These are phyloP conservation scores for Rossbeevera mucosa DNA, from an alignment of 768 basidiomycete species.

Conservation along the genomic window DNA sequence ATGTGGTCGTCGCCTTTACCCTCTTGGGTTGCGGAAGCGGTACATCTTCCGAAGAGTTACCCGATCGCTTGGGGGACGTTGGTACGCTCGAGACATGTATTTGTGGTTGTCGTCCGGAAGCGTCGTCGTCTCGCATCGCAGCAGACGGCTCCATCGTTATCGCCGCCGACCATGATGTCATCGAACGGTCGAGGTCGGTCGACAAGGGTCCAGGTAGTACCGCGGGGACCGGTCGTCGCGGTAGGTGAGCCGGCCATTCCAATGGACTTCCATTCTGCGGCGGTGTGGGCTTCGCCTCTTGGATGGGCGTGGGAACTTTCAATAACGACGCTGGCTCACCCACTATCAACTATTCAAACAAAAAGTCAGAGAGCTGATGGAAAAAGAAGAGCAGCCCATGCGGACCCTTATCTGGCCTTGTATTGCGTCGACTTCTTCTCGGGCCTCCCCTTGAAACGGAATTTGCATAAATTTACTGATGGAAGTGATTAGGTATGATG, in stretches of 20 bases:
- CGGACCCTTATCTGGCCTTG: conserved; percentile 54
- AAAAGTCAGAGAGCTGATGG: conserved; percentile 38
- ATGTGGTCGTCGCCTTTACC: conserved; percentile 15
- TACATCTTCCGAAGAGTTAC: conserved; percentile 28
- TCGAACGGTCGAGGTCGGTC: conserved; percentile 12
- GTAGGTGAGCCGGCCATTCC: conserved; percentile 28
- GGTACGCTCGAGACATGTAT: neutral
- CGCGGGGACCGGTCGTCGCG: conserved; percentile 16
- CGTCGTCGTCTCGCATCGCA: conserved; percentile 14
- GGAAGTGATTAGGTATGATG: conserved; percentile 35
- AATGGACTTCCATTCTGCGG: conserved; percentile 13
- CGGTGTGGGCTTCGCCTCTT: conserved; percentile 6
- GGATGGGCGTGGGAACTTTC: conserved; percentile 9
- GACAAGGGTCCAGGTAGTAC: conserved; percentile 9
- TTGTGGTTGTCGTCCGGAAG: neutral
- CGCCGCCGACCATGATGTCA: conserved; percentile 7
- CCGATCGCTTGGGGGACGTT: conserved; percentile 24
- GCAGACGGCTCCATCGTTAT: conserved; percentile 6
- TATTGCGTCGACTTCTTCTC: conserved; percentile 29
- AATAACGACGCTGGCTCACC: conserved; percentile 16
- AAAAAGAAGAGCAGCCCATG: conserved; percentile 38
- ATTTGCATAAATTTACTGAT: conserved; percentile 31
- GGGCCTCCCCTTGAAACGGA: conserved; percentile 19
- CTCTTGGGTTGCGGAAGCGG: conserved; percentile 36
- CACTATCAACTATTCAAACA: conserved; percentile 43